Evolutionary conservation across 495 filamentous ascomycete genomes (phyloP), one percentile per base, ranked within the genome.

Genomic region (Patellaria atrata): DNA sequence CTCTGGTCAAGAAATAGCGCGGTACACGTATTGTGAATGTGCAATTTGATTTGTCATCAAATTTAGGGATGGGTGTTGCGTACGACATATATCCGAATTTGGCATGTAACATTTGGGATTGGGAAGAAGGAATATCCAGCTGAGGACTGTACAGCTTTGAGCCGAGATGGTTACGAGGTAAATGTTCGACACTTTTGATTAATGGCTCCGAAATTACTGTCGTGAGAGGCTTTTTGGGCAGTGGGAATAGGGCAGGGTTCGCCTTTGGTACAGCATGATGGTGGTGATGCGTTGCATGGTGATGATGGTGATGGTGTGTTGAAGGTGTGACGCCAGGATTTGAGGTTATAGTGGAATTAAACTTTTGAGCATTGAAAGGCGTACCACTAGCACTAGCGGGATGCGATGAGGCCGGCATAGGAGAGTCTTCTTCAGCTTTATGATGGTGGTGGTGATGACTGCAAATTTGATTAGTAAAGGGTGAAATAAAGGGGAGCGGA

Each of bases 21-120:
- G 85, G 79, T 4, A 96, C 77, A 27, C 85, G 80, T 32, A 96
- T 60, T 4, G 82, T 91, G 44, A 89, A 71, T 0, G 85, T 92
- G 51, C 82, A 93, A 40, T 96, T 96, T 44, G 84, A 79, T 25
- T 82, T 79, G 15, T 70, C 73, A 44, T 83, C 74, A 45, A 89
- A 91, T 7, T 72, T 58, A 3, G 83, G 86, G 3, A 93, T 58
- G 10, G 80, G 79, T 20, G 67, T 70, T 0, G 86, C 82, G 5
- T 68, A 81, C 12, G 69, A 79, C 22, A 65, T 71, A 53, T 71
- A 87, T 21, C 72, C 74, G 45, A 68, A 71, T 50, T 72, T 77
- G 40, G 63, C 66, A 48, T 61, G 60, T 18, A 45, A 30, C 2
- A 43, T 15, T 13, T 68, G 3, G 68, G 62, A 40, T 37, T 50